These are phyloP conservation scores for Carex kokanica DNA, from an alignment of 176 grass and related monocot genomes.

Conservation along the genomic window DNA sequence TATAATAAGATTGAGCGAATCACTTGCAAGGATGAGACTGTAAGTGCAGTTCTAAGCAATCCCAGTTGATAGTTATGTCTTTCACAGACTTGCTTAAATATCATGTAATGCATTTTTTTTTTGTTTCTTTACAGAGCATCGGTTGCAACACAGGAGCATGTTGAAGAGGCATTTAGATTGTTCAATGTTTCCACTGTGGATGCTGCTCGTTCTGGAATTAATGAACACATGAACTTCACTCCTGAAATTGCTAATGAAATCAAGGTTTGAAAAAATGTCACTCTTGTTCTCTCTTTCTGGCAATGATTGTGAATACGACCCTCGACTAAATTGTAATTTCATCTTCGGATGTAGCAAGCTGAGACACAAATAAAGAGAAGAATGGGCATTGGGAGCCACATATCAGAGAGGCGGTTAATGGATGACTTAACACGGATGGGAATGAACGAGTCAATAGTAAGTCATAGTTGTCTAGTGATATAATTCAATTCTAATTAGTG, in stretches of 20 bases:
- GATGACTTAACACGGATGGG: slow-evolving; percentile 83
- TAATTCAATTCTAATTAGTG: neutral
- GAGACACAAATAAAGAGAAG: slow-evolving; percentile 92
- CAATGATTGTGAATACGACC: neutral
- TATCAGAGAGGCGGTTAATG: slow-evolving; percentile 71
- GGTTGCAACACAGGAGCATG: slow-evolving; percentile 89
- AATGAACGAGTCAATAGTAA: slow-evolving; percentile 93
- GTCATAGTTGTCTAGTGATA: neutral
- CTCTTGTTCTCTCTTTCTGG: neutral
- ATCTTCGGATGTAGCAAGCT: slow-evolving; percentile 59
- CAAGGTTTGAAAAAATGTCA: slow-evolving; percentile 43
- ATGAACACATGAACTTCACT: slow-evolving; percentile 88
- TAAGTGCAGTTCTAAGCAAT: slow-evolving; percentile 34
- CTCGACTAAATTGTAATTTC: neutral
- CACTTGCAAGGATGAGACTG: slow-evolving; percentile 97
- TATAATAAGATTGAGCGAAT: slow-evolving; percentile 93
- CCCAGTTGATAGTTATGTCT: neutral
- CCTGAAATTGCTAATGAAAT: slow-evolving; percentile 96
- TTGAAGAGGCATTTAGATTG: slow-evolving; percentile 92
- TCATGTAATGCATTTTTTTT: neutral
- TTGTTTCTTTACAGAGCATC: slow-evolving; percentile 46
- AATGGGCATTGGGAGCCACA: slow-evolving; percentile 95
- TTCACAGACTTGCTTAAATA: neutral
- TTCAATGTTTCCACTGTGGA: slow-evolving; percentile 91
- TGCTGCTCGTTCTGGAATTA: slow-evolving; percentile 91